phyloP scores from a whole-genome alignment of 768 basidiomycete genomes.

The Galerina marginata region DNA sequence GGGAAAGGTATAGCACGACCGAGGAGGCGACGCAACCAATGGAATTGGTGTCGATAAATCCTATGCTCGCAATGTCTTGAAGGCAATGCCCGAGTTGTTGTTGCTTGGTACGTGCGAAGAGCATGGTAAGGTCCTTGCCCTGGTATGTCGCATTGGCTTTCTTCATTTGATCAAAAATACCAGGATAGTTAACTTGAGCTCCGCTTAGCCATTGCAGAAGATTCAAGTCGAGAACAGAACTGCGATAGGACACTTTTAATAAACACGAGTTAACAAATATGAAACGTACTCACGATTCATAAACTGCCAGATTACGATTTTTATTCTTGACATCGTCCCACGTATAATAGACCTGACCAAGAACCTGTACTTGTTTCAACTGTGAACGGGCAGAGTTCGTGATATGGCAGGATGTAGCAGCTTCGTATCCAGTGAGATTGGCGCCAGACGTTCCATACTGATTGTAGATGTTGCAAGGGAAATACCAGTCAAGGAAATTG shows the following conservation, averaged over 20 bases:
- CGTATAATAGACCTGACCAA: conserved; percentile 91
- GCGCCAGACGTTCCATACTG: conserved; percentile 66
- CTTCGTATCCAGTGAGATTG: conserved; percentile 75
- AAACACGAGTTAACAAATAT: background rate
- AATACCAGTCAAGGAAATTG: conserved; percentile 86
- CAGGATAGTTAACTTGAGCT: conserved; percentile 82
- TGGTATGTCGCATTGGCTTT: conserved; percentile 73
- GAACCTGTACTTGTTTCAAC: conserved; percentile 54
- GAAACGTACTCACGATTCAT: conserved; percentile 74
- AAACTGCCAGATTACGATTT: conserved; percentile 87
- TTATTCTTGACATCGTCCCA: conserved; percentile 84
- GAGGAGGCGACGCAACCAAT: conserved; percentile 97
- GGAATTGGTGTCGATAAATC: conserved; percentile 91
- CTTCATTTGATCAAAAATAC: conserved; percentile 81
- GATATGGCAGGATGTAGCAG: conserved; percentile 75
- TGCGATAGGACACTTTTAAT: conserved; percentile 34
- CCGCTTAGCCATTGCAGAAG: conserved; percentile 85
- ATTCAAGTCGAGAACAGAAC: conserved; percentile 86
- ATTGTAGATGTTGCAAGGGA: conserved; percentile 92
- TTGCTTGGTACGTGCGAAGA: conserved; percentile 74
- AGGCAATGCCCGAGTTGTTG: conserved; percentile 78
- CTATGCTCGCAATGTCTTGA: conserved; percentile 84
- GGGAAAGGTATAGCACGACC: conserved; percentile 93
- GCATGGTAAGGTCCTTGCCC: conserved; percentile 88
- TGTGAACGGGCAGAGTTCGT: conserved; percentile 53